Evolutionary conservation across 257 asterid genomes (phyloP), one percentile per base, ranked within the genome.

Genomic region (Penstemon newberryi): DNA sequence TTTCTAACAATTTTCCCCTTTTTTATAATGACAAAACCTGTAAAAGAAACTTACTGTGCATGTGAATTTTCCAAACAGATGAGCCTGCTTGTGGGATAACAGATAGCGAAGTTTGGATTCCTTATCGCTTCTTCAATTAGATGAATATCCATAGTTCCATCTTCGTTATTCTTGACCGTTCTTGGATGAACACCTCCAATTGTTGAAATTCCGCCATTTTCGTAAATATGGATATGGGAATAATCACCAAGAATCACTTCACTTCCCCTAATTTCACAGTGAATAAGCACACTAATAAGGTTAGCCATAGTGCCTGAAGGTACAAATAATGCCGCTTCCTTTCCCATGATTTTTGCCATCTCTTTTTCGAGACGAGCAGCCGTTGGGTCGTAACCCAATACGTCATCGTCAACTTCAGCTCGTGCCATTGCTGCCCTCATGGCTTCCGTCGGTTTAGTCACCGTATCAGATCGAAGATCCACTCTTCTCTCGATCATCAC

Each of bases 281-380:
- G 99, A 54, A 82, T 75, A 11, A 94, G 90, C 79, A 94, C 99
- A 63, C 88, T 67, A 13, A 94, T 87, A 44, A 94, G 98, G 86
- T 94, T 94, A 40, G 96, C 99, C 99, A 94, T 94, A 2, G 99
- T 94, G 75, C 99, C 99, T 1, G 98, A 91, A 63, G 98, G 96
- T 39, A 91, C 98, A 55, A 83, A 94, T 12, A 94, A 55, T 13
- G 91, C 98, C 5, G 95, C 92, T 77, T 94, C 98, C 65, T 94
- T 94, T 66, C 98, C 98, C 78, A 85, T 75, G 60, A 87, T 82
- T 71, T 33, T 83, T 1, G 96, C 95, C 83, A 91, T 86, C 89
- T 91, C 88, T 13, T 36, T 74, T 69, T 94, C 99, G 49, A 94
- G 96, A 55, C 78, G 85, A 50, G 76, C 82, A 9, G 98, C 98